A percentile compares a stretch with the other conserved stretches of the same genome.
These are phyloP conservation scores for Xylaria grammica DNA, from an alignment of 495 filamentous ascomycete species.

Conservation along the genomic window DNA sequence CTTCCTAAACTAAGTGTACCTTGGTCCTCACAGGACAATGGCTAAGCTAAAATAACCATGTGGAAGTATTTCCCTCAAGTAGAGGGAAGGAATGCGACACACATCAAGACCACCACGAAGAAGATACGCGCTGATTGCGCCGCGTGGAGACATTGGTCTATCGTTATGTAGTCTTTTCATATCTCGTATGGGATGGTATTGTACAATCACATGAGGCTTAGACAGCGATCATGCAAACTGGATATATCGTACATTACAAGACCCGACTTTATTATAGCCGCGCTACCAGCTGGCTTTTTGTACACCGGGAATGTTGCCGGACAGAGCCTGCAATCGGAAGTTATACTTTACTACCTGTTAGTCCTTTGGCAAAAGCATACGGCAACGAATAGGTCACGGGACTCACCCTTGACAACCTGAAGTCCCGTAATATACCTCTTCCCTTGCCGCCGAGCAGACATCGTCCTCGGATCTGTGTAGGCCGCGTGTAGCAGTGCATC, in stretches of 20 bases:
- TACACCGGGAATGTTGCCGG: conserved; percentile 89
- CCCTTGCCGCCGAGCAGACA: conserved; percentile 88
- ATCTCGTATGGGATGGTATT: conserved; percentile 2
- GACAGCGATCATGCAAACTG: conserved; percentile 4
- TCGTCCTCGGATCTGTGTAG: conserved; percentile 91
- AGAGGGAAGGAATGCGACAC: background rate
- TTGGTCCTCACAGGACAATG: too few species aligned
- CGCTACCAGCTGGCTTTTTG: conserved; percentile 95
- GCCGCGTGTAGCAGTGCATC: conserved; percentile 93
- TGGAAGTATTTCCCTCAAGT: too few species aligned
- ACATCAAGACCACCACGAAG: too few species aligned
- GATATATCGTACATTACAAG: conserved; percentile 22
- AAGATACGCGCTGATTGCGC: background rate
- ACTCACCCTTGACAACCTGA: conserved; percentile 87
- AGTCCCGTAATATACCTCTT: conserved; percentile 84
- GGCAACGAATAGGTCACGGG: background rate
- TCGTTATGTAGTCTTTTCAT: conserved; percentile 8
- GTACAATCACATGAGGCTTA: conserved; percentile 1
- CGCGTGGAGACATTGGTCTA: background rate
- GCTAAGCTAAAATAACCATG: too few species aligned
- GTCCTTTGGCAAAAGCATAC: background rate
- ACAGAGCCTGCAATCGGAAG: conserved; percentile 87
- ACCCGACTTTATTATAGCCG: background rate
- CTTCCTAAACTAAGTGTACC: too few species aligned
- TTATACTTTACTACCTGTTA: conserved; percentile 68